Percentiles rank a stretch among this genome's conserved stretches.
Evolutionary conservation across 768 basidiomycete species (phyloP).

Genomic region (Russula abietina): DNA sequence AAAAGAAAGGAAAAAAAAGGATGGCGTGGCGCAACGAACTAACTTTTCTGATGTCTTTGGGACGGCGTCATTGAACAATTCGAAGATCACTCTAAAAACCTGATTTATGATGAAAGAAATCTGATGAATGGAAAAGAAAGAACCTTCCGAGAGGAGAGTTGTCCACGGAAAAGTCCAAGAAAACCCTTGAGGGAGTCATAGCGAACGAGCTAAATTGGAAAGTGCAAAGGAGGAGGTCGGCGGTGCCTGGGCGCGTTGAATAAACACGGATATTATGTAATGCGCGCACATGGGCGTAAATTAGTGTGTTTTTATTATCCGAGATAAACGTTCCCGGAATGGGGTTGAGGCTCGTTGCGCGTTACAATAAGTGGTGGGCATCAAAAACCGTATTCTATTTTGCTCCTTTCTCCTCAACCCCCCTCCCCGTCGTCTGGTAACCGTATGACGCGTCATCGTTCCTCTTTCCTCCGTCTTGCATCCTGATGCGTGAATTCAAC

Average conservation of each 20-base stretch:
- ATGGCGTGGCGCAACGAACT: constrained; percentile 41
- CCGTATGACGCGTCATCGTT: constrained; percentile 22
- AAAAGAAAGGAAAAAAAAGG: neutral
- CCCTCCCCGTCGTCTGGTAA: constrained; percentile 14
- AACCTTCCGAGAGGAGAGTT: constrained; percentile 51
- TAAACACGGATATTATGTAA: neutral
- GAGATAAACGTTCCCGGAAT: neutral
- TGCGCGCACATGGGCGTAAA: neutral
- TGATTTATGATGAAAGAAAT: constrained; percentile 12
- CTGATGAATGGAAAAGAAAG: constrained; percentile 14
- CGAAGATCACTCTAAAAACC: constrained; percentile 55
- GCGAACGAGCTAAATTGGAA: neutral
- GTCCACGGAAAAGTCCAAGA: constrained; percentile 59
- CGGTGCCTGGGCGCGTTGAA: neutral
- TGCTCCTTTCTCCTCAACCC: neutral
- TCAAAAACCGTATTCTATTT: constrained; percentile 10
- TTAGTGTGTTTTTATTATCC: neutral
- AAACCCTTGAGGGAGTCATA: constrained; percentile 58
- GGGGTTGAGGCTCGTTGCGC: neutral
- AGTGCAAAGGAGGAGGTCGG: neutral
- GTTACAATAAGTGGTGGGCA: neutral
- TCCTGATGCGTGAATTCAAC: constrained; percentile 61
- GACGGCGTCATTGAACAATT: constrained; percentile 64
- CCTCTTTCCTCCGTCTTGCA: constrained; percentile 18
- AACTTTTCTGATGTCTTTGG: constrained; percentile 79